These are phyloP conservation scores for Pseudogymnoascus sp. DNA, from an alignment of 2,329 filamentous ascomycete species.

Conservation along the genomic window DNA sequence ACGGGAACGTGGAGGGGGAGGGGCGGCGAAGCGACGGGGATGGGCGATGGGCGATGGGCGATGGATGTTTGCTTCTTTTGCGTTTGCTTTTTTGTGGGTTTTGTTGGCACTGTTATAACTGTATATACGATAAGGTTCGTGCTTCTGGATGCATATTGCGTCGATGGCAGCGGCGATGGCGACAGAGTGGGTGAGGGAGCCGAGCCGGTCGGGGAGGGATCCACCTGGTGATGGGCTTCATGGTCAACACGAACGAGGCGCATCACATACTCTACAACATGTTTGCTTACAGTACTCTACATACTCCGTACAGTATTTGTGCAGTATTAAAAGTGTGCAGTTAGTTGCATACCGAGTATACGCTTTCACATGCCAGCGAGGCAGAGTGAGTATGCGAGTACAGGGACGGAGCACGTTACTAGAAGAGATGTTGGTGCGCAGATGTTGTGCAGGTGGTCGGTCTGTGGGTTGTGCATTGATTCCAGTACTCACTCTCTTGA, in stretches of 20 bases:
- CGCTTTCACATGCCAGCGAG: conserved; percentile 1
- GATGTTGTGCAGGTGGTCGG: not conserved
- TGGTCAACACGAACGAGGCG: not conserved
- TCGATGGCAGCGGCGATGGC: not conserved
- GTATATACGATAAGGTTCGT: conserved; percentile 4
- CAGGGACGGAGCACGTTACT: not conserved
- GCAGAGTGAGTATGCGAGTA: not conserved
- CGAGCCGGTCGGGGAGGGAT: not conserved
- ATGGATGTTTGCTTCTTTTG: conserved; percentile 1
- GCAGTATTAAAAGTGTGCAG: not conserved
- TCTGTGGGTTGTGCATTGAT: not conserved
- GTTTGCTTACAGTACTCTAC: not conserved
- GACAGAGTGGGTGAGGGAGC: conserved; percentile 1
- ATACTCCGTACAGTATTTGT: not conserved
- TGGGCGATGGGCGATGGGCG: not conserved
- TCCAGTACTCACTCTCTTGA: not conserved
- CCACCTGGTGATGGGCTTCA: not conserved
- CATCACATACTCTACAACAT: not conserved
- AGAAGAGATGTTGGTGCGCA: not conserved
- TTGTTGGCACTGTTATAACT: not conserved
- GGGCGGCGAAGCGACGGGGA: not conserved
- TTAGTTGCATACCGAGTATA: not conserved
- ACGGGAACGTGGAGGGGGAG: not conserved
- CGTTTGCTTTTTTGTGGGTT: conserved; percentile 1
- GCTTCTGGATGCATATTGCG: conserved; percentile 5